phyloP scores from a whole-genome alignment of 257 asterid species.

The Solanum megistacrolobum region DNA sequence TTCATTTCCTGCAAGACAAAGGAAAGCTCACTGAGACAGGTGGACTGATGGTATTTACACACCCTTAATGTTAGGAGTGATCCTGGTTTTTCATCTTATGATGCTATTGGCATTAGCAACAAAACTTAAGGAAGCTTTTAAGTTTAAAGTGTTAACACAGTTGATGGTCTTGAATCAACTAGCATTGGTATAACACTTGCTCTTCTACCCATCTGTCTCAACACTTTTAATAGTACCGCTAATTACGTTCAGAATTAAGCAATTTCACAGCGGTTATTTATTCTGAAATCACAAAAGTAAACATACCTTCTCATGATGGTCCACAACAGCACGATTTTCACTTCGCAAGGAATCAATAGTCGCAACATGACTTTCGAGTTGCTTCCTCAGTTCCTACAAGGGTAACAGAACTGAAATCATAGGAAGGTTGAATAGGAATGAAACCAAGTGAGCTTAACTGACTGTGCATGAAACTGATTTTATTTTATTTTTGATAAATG shows the following conservation, averaged over 20 bases:
- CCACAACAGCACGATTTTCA: conserved; percentile 53
- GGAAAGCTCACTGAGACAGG: not conserved
- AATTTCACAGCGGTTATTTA: not conserved
- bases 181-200: not conserved
- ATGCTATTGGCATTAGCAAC: not conserved
- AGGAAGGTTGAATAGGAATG: not conserved
- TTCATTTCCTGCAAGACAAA: conserved; percentile 54
- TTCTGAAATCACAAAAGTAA: not conserved
- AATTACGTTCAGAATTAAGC: not conserved
- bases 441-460: not conserved
- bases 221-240: not conserved
- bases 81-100: not conserved
- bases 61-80: not conserved
- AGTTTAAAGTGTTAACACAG: not conserved
- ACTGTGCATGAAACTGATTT: not conserved
- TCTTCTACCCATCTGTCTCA: not conserved
- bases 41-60: not conserved
- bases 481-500: not conserved
- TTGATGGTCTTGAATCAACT: not conserved
- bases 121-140: not conserved
- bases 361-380: conserved; percentile 68
- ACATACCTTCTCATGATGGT: conserved; percentile 69
- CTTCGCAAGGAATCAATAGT: conserved; percentile 50
- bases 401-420: conserved; percentile 3
- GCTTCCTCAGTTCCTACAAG: conserved; percentile 82